Base-by-base conservation (phyloP, 345 rosid species). In the Moricandia arvensis region DNA sequence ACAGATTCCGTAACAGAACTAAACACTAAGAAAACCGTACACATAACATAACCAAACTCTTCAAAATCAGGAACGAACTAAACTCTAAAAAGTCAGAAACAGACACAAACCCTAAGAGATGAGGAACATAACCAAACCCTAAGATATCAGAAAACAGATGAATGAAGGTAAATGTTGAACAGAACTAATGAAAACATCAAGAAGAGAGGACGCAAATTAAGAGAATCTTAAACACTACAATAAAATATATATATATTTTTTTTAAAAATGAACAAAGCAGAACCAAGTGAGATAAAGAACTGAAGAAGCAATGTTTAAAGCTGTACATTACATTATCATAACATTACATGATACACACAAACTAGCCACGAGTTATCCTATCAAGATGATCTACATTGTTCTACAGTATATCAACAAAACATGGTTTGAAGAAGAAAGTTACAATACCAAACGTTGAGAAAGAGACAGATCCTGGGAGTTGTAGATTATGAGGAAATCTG, bases 381-480 rank as follows among this genome's bases (percentile, higher is more conserved):
- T 70, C 30, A 27, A 43, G 10, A 45, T 4, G 12, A 16, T 43
- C 41, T 2, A 5, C 2, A 71, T 12, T 21, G 45, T 43, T 38
- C 38, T 26, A 58, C 27, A 8, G 5, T 8, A 8, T 4, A 60
- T 8, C 49, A 61, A 31, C 47, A 62, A 29, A 31, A 29, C 2
- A 10, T 59, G 6, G n/a, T 37, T 37, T 37, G 53, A 21, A 10
- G 45, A 16, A 7, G 47, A 59, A 8, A 30, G 57, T 61, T 34
- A 4, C 47, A 4, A 9, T 21, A 74, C 77, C 66, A 74, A n/a
- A 65, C 35, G 34, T 43, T 66, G 66, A 41, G 71, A 65, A 26
- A 53, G 41, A 57, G 33, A 57, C 12, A 59, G 18, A 17, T 38
- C 15, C 0, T 3, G 26, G 12, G 77, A 74, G 58, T 74, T 57